A percentile compares a stretch with the other conserved stretches of the same genome.
phyloP scores from a whole-genome alignment of 441 rosid genomes.

The Eruca vesicaria region DNA sequence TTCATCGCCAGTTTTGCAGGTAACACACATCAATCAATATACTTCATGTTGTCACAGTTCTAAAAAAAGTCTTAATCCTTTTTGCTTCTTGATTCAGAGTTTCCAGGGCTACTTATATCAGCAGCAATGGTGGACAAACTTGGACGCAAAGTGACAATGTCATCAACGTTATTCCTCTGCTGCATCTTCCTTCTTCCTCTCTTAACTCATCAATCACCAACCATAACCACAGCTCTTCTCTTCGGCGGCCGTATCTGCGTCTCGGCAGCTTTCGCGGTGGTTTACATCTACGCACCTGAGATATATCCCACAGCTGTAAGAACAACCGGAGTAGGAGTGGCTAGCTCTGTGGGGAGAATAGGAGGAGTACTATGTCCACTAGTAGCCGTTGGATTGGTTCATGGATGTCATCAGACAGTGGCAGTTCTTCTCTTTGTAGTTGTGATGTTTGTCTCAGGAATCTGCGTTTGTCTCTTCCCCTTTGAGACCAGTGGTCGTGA shows the following conservation, averaged over 20 bases:
- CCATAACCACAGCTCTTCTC: constrained; percentile 64
- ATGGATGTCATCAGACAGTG: constrained; percentile 70
- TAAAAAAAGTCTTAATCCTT: neutral
- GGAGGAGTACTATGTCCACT: constrained; percentile 92
- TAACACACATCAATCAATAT: too few relatives aligned
- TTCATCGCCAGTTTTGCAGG: constrained; percentile 89
- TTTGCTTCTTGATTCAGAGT: constrained; percentile 41
- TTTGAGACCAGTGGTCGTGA: constrained; percentile 80
- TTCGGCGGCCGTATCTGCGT: constrained; percentile 86
- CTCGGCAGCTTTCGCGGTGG: constrained; percentile 70
- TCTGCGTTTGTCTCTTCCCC: constrained; percentile 68
- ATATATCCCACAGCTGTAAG: constrained; percentile 90
- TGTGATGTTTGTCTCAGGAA: constrained; percentile 57
- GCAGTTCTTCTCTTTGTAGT: constrained; percentile 63
- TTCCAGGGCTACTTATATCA: constrained; percentile 76
- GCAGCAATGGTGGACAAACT: constrained; percentile 71
- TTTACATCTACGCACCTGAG: constrained; percentile 90
- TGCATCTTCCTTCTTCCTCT: constrained; percentile 72
- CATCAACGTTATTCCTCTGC: constrained; percentile 64
- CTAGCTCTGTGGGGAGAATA: constrained; percentile 83
- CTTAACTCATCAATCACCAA: constrained; percentile 54
- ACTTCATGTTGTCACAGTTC: too few relatives aligned
- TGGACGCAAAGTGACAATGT: constrained; percentile 83
- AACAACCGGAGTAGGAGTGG: constrained; percentile 86
- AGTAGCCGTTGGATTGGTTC: constrained; percentile 81